These are phyloP conservation scores for Veloboletus limbatus DNA, from an alignment of 1,284 basidiomycete genomes.

Conservation along the genomic window DNA sequence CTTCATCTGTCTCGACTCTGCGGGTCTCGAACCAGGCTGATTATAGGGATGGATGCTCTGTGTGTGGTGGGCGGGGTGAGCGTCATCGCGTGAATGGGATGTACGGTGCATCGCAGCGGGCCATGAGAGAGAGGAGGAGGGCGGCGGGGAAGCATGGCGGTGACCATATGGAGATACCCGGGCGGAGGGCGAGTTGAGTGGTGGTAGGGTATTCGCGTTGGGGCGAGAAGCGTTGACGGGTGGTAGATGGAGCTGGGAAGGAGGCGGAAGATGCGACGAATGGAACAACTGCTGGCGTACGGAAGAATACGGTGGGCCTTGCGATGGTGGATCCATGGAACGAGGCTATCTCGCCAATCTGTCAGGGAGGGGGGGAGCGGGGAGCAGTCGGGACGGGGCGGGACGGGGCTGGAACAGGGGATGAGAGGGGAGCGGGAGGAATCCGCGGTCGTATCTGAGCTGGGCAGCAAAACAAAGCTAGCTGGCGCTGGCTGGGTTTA, in stretches of 20 bases:
- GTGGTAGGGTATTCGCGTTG: constrained; percentile 38
- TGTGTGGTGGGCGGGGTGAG: constrained; percentile 27
- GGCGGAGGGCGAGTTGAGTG: constrained; percentile 32
- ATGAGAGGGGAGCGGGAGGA: background rate
- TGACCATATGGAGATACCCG: constrained; percentile 24
- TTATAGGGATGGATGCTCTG: constrained; percentile 19
- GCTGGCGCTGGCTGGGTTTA: too few species aligned
- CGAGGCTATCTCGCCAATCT: background rate
- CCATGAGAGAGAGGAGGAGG: constrained; percentile 25
- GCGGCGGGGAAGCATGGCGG: constrained; percentile 28
- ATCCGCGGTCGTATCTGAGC: too few species aligned
- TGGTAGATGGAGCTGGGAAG: constrained; percentile 44
- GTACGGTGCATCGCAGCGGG: constrained; percentile 30
- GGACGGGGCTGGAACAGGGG: constrained; percentile 6
- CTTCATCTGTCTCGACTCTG: constrained; percentile 30
- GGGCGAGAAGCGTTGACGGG: constrained; percentile 35
- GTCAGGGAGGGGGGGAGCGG: too few species aligned
- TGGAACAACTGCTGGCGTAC: constrained; percentile 35
- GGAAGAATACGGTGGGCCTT: constrained; percentile 24
- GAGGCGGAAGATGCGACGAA: constrained; percentile 44
- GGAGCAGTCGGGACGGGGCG: constrained; percentile 1
- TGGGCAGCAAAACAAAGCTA: too few species aligned
- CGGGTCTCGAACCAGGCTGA: constrained; percentile 16
- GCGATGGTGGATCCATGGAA: constrained; percentile 21
- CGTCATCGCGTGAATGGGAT: constrained; percentile 40